Conservation (phyloP, 2,329 filamentous ascomycete genomes). For the Cercospora sojina region DNA sequence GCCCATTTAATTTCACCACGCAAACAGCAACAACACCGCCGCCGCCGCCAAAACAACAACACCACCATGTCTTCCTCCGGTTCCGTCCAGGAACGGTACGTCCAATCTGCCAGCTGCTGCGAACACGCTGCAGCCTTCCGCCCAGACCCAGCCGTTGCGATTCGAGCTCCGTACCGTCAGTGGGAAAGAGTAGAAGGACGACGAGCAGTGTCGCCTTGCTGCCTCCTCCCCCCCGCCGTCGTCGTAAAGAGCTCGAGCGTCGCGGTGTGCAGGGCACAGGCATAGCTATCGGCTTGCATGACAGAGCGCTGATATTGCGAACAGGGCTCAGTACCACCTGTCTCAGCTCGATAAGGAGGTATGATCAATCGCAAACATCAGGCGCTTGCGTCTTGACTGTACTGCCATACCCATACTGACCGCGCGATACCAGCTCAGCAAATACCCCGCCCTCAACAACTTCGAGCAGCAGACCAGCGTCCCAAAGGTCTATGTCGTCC, state of each 20-base stretch:
- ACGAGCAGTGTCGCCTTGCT: not conserved
- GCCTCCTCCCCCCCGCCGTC: not conserved
- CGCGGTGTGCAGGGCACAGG: not conserved
- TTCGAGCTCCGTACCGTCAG: not conserved
- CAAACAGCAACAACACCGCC: conserved; percentile 2
- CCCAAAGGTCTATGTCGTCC: conserved; percentile 80
- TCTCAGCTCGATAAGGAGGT: conserved; percentile 82
- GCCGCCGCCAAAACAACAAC: conserved; percentile 1
- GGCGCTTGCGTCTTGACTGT: not conserved
- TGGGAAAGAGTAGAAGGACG: not conserved
- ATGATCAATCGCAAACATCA: conserved; percentile 6
- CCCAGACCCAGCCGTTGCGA: not conserved
- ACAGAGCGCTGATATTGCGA: conserved; percentile 18
- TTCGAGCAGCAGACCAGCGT: conserved; percentile 80
- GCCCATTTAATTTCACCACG: not conserved
- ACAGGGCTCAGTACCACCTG: conserved; percentile 57
- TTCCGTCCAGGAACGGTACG: conserved; percentile 32
- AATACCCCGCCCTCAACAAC: conserved; percentile 80
- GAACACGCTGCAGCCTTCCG: not conserved
- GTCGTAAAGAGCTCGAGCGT: not conserved
- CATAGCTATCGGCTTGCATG: conserved; percentile 11
- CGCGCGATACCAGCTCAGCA: conserved; percentile 63
- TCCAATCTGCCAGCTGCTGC: conserved; percentile 5
- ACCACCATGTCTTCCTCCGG: conserved; percentile 19
- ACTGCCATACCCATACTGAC: not conserved